phyloP scores from a whole-genome alignment of 257 asterid species.

The Nicotiana undulata region DNA sequence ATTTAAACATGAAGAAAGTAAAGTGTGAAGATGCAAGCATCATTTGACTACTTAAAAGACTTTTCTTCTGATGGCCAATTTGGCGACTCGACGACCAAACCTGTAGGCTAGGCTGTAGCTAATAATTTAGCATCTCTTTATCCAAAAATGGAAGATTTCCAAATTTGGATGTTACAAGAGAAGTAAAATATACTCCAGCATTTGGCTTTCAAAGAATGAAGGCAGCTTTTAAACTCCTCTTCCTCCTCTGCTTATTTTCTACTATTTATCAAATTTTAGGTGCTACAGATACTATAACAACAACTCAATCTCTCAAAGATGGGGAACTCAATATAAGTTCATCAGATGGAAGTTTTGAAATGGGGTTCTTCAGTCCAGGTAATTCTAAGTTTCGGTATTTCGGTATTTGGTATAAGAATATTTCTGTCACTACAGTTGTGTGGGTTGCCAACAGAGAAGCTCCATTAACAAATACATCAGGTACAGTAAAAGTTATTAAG shows the following conservation, averaged over 20 bases:
- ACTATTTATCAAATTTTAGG: neutral
- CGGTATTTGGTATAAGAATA: constrained; percentile 24
- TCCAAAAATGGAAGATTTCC: neutral
- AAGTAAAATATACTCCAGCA: neutral
- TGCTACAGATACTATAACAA: neutral
- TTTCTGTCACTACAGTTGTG: constrained; percentile 6
- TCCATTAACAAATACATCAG: constrained; percentile 9
- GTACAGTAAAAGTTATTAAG: constrained; percentile 1
- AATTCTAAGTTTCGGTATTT: constrained; percentile 10
- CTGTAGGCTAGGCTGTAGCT: no score
- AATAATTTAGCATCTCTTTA: neutral
- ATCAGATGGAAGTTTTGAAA: constrained; percentile 9
- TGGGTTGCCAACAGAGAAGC: constrained; percentile 26
- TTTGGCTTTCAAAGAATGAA: neutral
- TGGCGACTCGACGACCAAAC: neutral
- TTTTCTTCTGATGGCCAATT: neutral
- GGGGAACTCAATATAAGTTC: neutral
- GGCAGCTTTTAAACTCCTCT: neutral
- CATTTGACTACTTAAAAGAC: neutral
- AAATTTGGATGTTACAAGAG: neutral
- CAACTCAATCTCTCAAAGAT: neutral
- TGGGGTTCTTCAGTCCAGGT: constrained; percentile 16
- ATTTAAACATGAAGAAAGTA: no score
- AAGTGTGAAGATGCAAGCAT: no score
- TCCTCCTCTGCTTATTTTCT: neutral